Conservation (phyloP, 805 yeast genomes). For the Yamadazyma insecticola region DNA sequence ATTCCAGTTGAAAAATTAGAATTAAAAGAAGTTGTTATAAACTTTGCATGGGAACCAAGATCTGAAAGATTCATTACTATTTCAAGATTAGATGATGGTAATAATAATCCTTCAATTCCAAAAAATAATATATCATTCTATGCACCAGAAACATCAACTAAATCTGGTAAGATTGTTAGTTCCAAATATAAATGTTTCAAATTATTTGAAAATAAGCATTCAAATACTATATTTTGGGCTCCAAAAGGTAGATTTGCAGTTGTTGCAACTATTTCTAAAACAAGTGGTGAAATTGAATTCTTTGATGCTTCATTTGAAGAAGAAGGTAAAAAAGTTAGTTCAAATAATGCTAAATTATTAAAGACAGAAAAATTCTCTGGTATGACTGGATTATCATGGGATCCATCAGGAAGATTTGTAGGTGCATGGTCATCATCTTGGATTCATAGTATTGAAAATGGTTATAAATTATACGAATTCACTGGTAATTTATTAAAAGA, state of each 20-base stretch:
- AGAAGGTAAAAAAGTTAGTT: constrained; percentile 44
- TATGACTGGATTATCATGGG: constrained; percentile 86
- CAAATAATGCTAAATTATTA: constrained; percentile 58
- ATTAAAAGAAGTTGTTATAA: constrained; percentile 79
- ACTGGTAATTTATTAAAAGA: constrained; percentile 75
- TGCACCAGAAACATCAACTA: constrained; percentile 56
- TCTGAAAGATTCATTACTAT: constrained; percentile 83
- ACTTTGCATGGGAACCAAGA: constrained; percentile 94
- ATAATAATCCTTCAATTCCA: constrained; percentile 58
- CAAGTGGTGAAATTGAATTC: constrained; percentile 71
- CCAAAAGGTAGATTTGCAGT: constrained; percentile 88
- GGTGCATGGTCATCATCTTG: constrained; percentile 85
- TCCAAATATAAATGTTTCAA: constrained; percentile 57
- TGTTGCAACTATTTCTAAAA: constrained; percentile 43
- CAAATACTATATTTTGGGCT: constrained; percentile 78
- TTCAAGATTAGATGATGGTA: constrained; percentile 54
- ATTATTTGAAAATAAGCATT: constrained; percentile 53
- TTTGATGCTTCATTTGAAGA: constrained; percentile 85
- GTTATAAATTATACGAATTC: constrained; percentile 82
- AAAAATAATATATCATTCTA: constrained; percentile 72
- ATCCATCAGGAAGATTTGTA: constrained; percentile 89
- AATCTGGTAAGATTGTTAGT: constrained; percentile 42
- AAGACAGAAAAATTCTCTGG: constrained; percentile 66
- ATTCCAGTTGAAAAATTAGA: constrained; percentile 94
- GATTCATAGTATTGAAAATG: constrained; percentile 83